Evolutionary conservation across 2,329 filamentous ascomycete genomes (phyloP), one percentile per base, ranked within the genome.

Genomic region (Colletotrichum gloeosporioides): DNA sequence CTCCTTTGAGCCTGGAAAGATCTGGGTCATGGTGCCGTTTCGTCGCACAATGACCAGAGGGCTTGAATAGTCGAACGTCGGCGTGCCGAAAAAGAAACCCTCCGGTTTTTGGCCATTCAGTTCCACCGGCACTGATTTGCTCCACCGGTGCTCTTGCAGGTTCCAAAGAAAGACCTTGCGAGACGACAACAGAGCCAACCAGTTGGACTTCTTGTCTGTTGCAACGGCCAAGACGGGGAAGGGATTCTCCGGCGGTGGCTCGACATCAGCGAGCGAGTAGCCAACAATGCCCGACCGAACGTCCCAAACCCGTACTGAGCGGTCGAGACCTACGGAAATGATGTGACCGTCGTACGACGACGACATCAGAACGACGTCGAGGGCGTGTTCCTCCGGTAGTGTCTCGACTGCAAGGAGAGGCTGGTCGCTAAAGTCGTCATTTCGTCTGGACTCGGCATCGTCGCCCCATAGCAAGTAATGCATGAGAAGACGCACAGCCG

Each of bases 391-490:
- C 16, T 89, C 87, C 31, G 87, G 87, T 13, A 96, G 82, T 3
- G 91, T 92, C 67, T 89, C 90, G 63, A 95, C 87, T 0, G 89
- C 90, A 15, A 96, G 83, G 2, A 90, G 84, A 1, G 90, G 87
- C 27, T 87, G 84, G 34, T 88, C 86, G n/a, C 87, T 85, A 0
- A 82, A 85, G 8, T 89, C 87, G 7, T 88, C 85, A 10, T 89
- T 86, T 8, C 85, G 85, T 3, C 88, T 87, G 16, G 85, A 85
- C 25, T 87, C 83, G 8, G 85, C 83, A 72, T 89, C 85, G 70
- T 93, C 92, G 74, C 93, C 92, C 90, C 92, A 94, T 0, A 96
- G 86, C 8, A 96, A 87, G 79, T 94, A 95, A 77, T 93, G 95
- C 87, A 95, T 95, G 9, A 96, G 87, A 9, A 96, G 84, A 3